These are phyloP conservation scores for Danielia oregonensis DNA, from an alignment of 805 yeast genomes.

Conservation along the genomic window DNA sequence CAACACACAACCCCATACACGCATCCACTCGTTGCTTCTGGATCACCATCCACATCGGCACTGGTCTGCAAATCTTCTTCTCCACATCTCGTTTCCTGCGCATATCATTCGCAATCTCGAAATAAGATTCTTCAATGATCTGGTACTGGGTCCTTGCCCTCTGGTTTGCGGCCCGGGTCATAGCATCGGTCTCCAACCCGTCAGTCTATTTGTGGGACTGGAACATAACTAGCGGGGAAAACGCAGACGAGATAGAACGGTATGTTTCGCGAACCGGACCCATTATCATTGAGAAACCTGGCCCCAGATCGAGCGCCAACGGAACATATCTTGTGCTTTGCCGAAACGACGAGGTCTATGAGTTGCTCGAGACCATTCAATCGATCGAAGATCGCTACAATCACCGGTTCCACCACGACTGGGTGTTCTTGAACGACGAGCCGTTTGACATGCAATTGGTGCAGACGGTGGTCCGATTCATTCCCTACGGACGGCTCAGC, in stretches of 20 bases:
- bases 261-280: background rate
- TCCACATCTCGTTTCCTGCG: no score
- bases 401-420: slow-evolving; percentile 59
- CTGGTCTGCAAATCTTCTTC: no score
- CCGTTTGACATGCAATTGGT: slow-evolving; percentile 58
- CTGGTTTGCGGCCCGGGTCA: no score
- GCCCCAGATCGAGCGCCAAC: slow-evolving; percentile 35
- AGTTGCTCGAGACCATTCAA: slow-evolving; percentile 55
- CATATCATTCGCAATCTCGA: no score
- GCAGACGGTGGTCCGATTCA: slow-evolving; percentile 40
- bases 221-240: background rate
- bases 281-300: background rate
- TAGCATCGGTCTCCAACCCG: no score
- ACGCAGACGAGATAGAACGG: background rate
- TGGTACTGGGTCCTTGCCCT: no score
- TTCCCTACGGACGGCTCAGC: slow-evolving; percentile 53
- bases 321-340: slow-evolving; percentile 72
- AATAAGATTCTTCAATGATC: no score
- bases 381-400: slow-evolving; percentile 68
- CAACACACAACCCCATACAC: no score
- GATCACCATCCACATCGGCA: no score
- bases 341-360: slow-evolving; percentile 60
- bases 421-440: slow-evolving; percentile 74
- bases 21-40: no score
- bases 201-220: background rate